phyloP scores from a whole-genome alignment of 2,329 filamentous ascomycete genomes.

The Simplicillium aogashimaense region DNA sequence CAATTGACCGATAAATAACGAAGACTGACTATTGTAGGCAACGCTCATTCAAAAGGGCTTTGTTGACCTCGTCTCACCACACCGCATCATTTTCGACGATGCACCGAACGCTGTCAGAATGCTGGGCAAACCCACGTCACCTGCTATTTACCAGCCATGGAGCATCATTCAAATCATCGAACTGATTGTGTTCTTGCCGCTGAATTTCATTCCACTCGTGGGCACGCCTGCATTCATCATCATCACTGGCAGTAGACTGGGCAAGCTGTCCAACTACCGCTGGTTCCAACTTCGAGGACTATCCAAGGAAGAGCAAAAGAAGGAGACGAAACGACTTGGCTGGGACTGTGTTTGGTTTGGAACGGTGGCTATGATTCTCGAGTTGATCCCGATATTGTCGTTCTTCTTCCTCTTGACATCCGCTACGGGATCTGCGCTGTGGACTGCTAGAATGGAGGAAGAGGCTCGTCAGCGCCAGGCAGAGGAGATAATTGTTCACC shows the following conservation, averaged over 20 bases:
- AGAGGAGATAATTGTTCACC: constrained; percentile 1
- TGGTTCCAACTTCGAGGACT: constrained; percentile 78
- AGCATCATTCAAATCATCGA: constrained; percentile 85
- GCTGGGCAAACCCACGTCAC: constrained; percentile 70
- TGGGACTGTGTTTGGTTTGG: constrained; percentile 95
- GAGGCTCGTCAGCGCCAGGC: constrained; percentile 21
- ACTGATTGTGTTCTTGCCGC: constrained; percentile 65
- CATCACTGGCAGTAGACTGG: constrained; percentile 76
- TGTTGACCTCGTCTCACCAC: constrained; percentile 55
- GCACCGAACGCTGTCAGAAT: constrained; percentile 65
- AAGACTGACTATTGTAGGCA: constrained; percentile 27
- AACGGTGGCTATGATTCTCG: constrained; percentile 69
- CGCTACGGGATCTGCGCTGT: constrained; percentile 74
- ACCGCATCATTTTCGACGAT: constrained; percentile 56
- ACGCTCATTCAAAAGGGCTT: constrained; percentile 68
- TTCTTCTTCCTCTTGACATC: constrained; percentile 91
- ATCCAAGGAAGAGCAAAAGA: constrained; percentile 62
- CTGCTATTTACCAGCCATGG: constrained; percentile 78
- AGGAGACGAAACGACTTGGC: constrained; percentile 54
- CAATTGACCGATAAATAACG: neutral
- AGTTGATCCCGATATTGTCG: constrained; percentile 82
- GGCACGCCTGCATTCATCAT: constrained; percentile 81
- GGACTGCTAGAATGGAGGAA: constrained; percentile 71
- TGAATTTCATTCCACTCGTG: constrained; percentile 79
- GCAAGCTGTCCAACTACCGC: constrained; percentile 82